These are phyloP conservation scores for Jackrogersella minutella DNA, from an alignment of 495 filamentous ascomycete species.

Conservation along the genomic window DNA sequence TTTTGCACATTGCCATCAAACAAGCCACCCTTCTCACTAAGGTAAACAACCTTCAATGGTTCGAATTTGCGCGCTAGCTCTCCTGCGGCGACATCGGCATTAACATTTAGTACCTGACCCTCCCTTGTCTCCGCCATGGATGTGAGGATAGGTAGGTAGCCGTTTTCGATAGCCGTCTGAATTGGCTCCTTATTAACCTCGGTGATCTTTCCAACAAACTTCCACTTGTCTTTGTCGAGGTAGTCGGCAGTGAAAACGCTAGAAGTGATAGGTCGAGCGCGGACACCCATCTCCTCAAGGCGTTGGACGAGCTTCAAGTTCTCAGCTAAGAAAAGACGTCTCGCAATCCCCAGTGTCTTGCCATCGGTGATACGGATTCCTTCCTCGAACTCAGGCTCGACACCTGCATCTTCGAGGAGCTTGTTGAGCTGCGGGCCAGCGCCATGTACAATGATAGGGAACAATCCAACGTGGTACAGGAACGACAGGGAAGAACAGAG, in stretches of 20 bases:
- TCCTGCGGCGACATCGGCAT: constrained; percentile 95
- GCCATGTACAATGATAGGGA: constrained; percentile 95
- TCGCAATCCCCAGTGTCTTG: constrained; percentile 89
- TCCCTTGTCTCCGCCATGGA: constrained; percentile 96
- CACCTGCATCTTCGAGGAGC: constrained; percentile 87
- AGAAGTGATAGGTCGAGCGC: constrained; percentile 88
- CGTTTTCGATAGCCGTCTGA: constrained; percentile 88
- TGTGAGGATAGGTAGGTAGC: constrained; percentile 92
- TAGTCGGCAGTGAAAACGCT: constrained; percentile 97
- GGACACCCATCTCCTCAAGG: constrained; percentile 88
- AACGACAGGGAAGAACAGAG: constrained; percentile 89
- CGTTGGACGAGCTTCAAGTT: constrained; percentile 95
- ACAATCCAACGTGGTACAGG: constrained; percentile 94
- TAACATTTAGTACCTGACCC: constrained; percentile 96
- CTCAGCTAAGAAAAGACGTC: constrained; percentile 93
- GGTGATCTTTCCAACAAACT: constrained; percentile 94
- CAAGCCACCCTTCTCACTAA: constrained; percentile 96
- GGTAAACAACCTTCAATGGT: constrained; percentile 97
- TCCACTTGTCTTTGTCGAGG: constrained; percentile 92
- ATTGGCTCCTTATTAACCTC: constrained; percentile 91
- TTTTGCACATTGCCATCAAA: constrained; percentile 95
- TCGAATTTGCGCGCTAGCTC: constrained; percentile 89
- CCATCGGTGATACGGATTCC: constrained; percentile 96
- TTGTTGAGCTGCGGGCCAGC: constrained; percentile 96
- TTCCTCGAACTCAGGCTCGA: constrained; percentile 96